Base-by-base conservation (phyloP, 2,329 filamentous ascomycete species). In the Amylocarpus encephaloides region DNA sequence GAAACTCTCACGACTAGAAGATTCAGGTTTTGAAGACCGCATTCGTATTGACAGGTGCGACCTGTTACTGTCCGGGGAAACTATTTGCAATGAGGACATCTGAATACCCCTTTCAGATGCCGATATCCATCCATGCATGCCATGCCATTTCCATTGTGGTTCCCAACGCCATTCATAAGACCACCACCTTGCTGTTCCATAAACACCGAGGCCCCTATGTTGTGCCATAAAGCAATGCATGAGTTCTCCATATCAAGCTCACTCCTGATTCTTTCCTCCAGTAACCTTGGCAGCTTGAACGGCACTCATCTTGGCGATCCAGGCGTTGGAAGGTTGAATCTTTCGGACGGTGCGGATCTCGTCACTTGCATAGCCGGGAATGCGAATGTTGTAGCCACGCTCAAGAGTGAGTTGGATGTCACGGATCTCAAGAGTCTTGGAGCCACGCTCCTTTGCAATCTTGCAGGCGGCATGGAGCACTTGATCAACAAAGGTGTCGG, bases 231-330 rank as follows among this genome's bases (percentile, higher is more conserved):
- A 26, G 22, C 22, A 26, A 26, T 26, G 22, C 22, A 26, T 7
- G 22, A 26, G n/a, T 26, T 26, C 7, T 26, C 4, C 22, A 26
- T 7, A 26, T 26, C 22, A 4, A 26, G 22, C 7, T 55, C 58
- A 66, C 49, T 64, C 58, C 19, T 52, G 48, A n/a, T 52, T 59
- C 55, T 64, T 66, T 19, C 64, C 64, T 19, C 79, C 77, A 4
- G 80, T 84, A 41, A 85, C 90, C 74, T 97, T 97, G 42, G 90
- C 89, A 1, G 91, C 92, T 70, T 95, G 90, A 13, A 98, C 86
- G 19, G 93, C 92, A 63, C 90, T 92, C 85, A 98, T 94, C 76
- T 98, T 98, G 59, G 87, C 85, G 55, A 93, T 92, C 90, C 93
- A 98, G 18, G 83, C 87, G 13, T 85, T 74, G 16, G 89, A 84